Conservation (phyloP, 176 grass and related monocot species). For the Aegilops speltoides region DNA sequence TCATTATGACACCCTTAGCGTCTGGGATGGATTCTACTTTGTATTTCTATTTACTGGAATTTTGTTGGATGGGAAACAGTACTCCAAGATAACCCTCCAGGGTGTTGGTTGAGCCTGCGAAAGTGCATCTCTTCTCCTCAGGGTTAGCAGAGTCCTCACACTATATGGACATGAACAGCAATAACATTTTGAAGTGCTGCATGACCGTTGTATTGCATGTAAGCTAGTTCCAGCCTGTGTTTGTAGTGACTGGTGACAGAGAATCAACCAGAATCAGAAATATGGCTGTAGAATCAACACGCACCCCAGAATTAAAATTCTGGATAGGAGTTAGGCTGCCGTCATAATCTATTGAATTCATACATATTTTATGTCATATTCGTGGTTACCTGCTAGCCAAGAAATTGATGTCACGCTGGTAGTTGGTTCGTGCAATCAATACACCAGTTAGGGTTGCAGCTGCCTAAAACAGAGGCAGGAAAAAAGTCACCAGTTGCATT, state of each 20-base stretch:
- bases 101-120: not conserved
- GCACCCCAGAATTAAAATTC: not conserved
- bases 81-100: not conserved
- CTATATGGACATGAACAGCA: not conserved
- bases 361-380: not conserved
- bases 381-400: not conserved
- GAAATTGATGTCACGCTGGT: not conserved
- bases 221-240: not conserved
- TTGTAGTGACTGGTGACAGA: not conserved
- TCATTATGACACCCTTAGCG: not conserved
- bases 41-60: not conserved
- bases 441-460: not conserved
- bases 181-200: not conserved
- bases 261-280: not conserved
- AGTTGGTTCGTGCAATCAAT: conserved; percentile 20
- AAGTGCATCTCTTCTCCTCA: not conserved
- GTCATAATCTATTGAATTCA: not conserved
- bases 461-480: not conserved
- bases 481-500: not conserved
- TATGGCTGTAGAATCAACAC: not conserved
- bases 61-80: not conserved
- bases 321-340: not conserved
- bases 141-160: not conserved
- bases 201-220: not conserved
- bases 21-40: not conserved